A percentile compares a stretch with the other conserved stretches of the same genome.
Evolutionary conservation across 2,329 filamentous ascomycete genomes (phyloP).

Genomic region (Sporothrix pallida): DNA sequence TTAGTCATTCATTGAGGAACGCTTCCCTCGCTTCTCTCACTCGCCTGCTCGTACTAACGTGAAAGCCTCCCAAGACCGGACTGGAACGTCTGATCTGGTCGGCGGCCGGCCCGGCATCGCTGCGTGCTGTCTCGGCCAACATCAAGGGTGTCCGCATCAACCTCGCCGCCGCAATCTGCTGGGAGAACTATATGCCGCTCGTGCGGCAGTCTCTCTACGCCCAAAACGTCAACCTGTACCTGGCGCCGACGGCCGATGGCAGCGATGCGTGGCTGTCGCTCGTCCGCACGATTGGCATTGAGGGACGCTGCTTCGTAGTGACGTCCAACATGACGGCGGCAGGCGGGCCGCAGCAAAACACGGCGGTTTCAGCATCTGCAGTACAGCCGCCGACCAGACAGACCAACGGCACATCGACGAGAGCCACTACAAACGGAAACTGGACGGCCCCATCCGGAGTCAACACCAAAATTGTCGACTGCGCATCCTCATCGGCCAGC

Average conservation of each 20-base stretch:
- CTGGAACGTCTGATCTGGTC: slow-evolving; percentile 87
- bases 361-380: not conserved
- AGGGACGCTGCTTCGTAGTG: slow-evolving; percentile 85
- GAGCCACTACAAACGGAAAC: not conserved
- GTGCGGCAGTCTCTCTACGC: slow-evolving; percentile 82
- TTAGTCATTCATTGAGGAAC: too few relatives aligned
- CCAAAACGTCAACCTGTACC: slow-evolving; percentile 90
- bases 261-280: slow-evolving; percentile 81
- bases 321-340: slow-evolving; percentile 80
- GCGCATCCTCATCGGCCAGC: not conserved
- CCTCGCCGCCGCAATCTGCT: slow-evolving; percentile 87
- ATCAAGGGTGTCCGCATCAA: slow-evolving; percentile 82
- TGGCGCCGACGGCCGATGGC: slow-evolving; percentile 87
- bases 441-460: slow-evolving; percentile 32
- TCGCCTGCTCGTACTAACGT: slow-evolving; percentile 7
- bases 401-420: not conserved
- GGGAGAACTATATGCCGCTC: slow-evolving; percentile 96
- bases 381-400: not conserved
- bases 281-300: slow-evolving; percentile 81
- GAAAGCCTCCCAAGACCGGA: slow-evolving; percentile 63
- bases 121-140: slow-evolving; percentile 77
- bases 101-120: slow-evolving; percentile 77
- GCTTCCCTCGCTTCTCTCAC: slow-evolving; percentile 20
- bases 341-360: not conserved
- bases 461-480: slow-evolving; percentile 35